Conservation (phyloP, 139 green algal species). For the Microglena sp. region DNA sequence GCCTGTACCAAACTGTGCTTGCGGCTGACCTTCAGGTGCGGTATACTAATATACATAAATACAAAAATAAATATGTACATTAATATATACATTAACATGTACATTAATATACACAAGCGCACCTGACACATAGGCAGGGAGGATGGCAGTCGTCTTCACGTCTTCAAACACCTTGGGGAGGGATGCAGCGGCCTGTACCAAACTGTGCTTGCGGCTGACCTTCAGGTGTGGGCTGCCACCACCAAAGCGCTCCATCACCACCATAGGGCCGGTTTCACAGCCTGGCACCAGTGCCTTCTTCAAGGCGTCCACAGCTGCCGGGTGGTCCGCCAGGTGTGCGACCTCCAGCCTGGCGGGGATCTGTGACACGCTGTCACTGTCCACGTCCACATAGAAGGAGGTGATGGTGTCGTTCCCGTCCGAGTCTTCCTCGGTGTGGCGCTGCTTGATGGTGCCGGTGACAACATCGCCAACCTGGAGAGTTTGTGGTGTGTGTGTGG, state of each 20-base stretch:
- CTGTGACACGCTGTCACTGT: too few species aligned
- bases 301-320: constrained; percentile 42
- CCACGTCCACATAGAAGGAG: too few species aligned
- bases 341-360: constrained; percentile 38
- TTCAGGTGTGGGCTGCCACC: constrained; percentile 3
- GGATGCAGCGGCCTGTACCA: constrained; percentile 36
- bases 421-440: too few species aligned
- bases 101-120: too few species aligned
- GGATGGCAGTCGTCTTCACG: constrained; percentile 32
- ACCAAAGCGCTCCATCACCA: constrained; percentile 58
- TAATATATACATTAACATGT: too few species aligned
- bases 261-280: constrained; percentile 24
- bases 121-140: constrained; percentile 70
- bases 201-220: constrained; percentile 55
- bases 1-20: constrained; percentile 59
- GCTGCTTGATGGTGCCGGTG: too few species aligned
- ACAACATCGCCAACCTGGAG: too few species aligned
- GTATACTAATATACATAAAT: too few species aligned
- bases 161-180: constrained; percentile 35
- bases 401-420: too few species aligned
- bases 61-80: too few species aligned
- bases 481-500: too few species aligned
- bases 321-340: constrained; percentile 71
- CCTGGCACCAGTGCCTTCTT: constrained; percentile 26
- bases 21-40: too few species aligned